These are phyloP conservation scores for Acer yangbiense DNA, from an alignment of 345 rosid genomes.

Conservation along the genomic window DNA sequence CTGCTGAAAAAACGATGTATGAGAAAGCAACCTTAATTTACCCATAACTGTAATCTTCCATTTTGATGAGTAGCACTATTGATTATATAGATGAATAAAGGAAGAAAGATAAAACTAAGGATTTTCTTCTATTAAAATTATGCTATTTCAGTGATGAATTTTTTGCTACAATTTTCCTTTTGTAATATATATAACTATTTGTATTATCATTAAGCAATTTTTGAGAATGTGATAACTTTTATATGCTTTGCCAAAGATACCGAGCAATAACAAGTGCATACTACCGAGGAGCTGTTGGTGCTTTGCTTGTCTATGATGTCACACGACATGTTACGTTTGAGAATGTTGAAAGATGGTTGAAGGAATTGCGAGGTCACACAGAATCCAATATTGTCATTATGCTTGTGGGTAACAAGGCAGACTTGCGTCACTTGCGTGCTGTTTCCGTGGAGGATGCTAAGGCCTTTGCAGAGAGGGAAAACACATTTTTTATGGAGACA, in stretches of 20 bases:
- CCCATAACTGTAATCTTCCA: neutral
- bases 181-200: neutral
- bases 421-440: constrained; percentile 77
- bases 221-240: constrained; percentile 8
- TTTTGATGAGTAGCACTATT: neutral
- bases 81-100: neutral
- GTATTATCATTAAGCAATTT: neutral
- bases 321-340: constrained; percentile 83
- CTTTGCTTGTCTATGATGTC: constrained; percentile 82
- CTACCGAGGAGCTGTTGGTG: constrained; percentile 90
- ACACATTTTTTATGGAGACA: constrained; percentile 82
- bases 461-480: constrained; percentile 75
- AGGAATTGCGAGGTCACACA: constrained; percentile 85
- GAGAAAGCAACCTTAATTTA: neutral
- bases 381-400: constrained; percentile 81
- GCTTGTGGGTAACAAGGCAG: constrained; percentile 94
- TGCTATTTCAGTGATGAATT: neutral
- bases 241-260: constrained; percentile 46
- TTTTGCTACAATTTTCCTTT: neutral
- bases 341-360: constrained; percentile 89
- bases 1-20: neutral
- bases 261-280: constrained; percentile 94
- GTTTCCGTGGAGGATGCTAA: constrained; percentile 71
- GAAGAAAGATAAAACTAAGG: neutral
- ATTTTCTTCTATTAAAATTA: neutral